phyloP scores from a whole-genome alignment of 2,329 filamentous ascomycete species.

The Diaporthe capsici region DNA sequence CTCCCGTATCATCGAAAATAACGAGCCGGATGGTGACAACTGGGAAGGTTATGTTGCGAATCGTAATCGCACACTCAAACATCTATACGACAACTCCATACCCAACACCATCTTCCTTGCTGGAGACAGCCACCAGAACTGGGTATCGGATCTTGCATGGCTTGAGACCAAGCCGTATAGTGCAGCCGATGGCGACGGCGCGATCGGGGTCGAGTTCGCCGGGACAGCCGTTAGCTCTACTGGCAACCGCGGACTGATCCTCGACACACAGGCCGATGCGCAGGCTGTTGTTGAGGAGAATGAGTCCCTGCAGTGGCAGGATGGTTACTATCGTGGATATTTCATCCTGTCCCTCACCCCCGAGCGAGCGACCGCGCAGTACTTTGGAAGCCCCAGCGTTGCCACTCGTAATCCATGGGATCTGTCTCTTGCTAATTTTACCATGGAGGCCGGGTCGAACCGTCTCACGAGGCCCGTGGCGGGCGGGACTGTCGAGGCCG shows the following conservation, averaged over 20 bases:
- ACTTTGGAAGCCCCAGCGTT: slow-evolving; percentile 74
- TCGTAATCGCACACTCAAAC: slow-evolving; percentile 77
- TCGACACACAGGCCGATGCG: slow-evolving; percentile 66
- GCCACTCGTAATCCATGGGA: slow-evolving; percentile 73
- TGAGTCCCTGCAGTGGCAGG: slow-evolving; percentile 78
- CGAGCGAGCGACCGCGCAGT: slow-evolving; percentile 72
- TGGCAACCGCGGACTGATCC: slow-evolving; percentile 70
- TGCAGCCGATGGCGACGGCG: slow-evolving; percentile 64
- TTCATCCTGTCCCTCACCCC: slow-evolving; percentile 74
- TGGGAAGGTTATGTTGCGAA: slow-evolving; percentile 72
- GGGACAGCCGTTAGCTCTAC: slow-evolving; percentile 76
- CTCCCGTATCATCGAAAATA: slow-evolving; percentile 52
- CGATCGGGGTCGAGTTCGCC: slow-evolving; percentile 75
- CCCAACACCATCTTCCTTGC: slow-evolving; percentile 81
- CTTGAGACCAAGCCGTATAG: slow-evolving; percentile 68
- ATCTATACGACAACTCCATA: slow-evolving; percentile 77
- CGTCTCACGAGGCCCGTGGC: slow-evolving; percentile 61
- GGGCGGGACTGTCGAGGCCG: slow-evolving; percentile 64
- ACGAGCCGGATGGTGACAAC: slow-evolving; percentile 66
- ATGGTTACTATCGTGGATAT: slow-evolving; percentile 81
- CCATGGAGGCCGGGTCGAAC: slow-evolving; percentile 73
- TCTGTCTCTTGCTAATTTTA: slow-evolving; percentile 78
- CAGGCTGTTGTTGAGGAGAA: slow-evolving; percentile 65
- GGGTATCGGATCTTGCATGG: slow-evolving; percentile 72
- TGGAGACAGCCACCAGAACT: slow-evolving; percentile 78